Evolutionary conservation across 2,329 filamentous ascomycete genomes (phyloP).

Genomic region (Coniella vitis): DNA sequence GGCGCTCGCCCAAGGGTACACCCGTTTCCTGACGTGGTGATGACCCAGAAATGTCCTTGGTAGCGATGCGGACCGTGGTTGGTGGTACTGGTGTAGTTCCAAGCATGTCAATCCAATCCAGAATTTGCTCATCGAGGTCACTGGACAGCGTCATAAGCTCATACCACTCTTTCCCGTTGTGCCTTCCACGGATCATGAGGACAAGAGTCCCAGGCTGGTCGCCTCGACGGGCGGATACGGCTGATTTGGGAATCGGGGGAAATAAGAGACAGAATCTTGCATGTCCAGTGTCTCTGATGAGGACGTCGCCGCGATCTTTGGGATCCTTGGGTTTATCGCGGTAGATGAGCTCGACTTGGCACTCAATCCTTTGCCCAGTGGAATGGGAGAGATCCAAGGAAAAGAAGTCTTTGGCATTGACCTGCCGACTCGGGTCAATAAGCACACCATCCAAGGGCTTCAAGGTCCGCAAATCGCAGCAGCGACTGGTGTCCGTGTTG

Average conservation of each 20-base stretch:
- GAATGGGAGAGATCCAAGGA: conserved; percentile 80
- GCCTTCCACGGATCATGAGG: conserved; percentile 74
- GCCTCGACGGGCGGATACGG: conserved; percentile 74
- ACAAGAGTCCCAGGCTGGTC: conserved; percentile 66
- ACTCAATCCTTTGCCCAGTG: conserved; percentile 82
- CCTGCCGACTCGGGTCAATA: conserved; percentile 72
- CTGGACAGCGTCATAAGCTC: conserved; percentile 74
- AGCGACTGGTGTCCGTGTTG: conserved; percentile 72
- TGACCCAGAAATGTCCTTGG: background rate
- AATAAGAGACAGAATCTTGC: conserved; percentile 78
- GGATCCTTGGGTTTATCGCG: conserved; percentile 69
- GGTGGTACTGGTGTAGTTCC: conserved; percentile 46
- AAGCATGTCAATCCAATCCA: conserved; percentile 84
- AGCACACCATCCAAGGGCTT: conserved; percentile 61
- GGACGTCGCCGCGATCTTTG: conserved; percentile 69
- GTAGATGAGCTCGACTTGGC: conserved; percentile 79
- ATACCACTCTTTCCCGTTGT: conserved; percentile 65
- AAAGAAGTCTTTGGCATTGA: conserved; percentile 86
- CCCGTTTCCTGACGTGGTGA: conserved; percentile 15
- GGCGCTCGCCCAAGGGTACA: conserved; percentile 27
- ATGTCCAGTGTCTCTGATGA: conserved; percentile 83
- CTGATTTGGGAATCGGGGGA: conserved; percentile 68
- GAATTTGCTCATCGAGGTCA: conserved; percentile 67
- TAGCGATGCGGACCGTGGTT: background rate
- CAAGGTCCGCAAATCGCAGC: conserved; percentile 72